Evolutionary conservation across 495 filamentous ascomycete species (phyloP), one percentile per base, ranked within the genome.

Genomic region (Hypomontagnella monticulosa): DNA sequence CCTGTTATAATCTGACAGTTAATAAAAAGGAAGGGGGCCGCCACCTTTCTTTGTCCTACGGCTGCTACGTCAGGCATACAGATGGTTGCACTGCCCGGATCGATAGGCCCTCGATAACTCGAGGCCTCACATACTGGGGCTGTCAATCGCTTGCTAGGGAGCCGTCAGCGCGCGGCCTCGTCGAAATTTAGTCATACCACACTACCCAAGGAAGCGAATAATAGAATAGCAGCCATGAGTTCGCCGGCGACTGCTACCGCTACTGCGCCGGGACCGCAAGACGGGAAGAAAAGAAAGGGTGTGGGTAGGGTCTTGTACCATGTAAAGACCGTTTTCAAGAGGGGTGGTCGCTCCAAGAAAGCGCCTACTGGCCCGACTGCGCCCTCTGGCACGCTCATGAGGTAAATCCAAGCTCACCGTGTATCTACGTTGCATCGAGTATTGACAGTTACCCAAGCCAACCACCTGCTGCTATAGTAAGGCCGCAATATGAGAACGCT

Each of bases 321-420:
- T 64, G 83, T 90, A 74, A 90, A 82, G 77, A 86, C 83, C 3
- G 87, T 87, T 18, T 75, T 89, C 63, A 86, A 81, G 64, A 82
- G 84, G 67, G 78, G 76, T 33, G 79, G 80, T 23, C 75, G 72
- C 11, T 66, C 75, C 42, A 73, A 80, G 57, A 82, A 84, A 59
- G 69, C 76, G 46, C 57, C 74, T 50, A 66, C 80, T 18, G 60
- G 71, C 7, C 53, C 58, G n/a, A 33, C 49, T 38, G 61, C 68
- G 14, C 66, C 75, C 33, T 73, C 64, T 40, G 46, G 69, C 51
- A 55, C 27, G 18, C 51, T 63, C 30, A 30, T 49, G 10, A 74
- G 69, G 71, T 74, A 68, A 68, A 63, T 44, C 23, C 33, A 32
- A 48, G 37, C 10, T 14, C 38, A 18, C 46, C 40, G 34, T 43